A percentile compares a stretch with the other conserved stretches of the same genome.
phyloP scores from a whole-genome alignment of 2,329 filamentous ascomycete genomes.

The Phaeophleospora eucalypticola region DNA sequence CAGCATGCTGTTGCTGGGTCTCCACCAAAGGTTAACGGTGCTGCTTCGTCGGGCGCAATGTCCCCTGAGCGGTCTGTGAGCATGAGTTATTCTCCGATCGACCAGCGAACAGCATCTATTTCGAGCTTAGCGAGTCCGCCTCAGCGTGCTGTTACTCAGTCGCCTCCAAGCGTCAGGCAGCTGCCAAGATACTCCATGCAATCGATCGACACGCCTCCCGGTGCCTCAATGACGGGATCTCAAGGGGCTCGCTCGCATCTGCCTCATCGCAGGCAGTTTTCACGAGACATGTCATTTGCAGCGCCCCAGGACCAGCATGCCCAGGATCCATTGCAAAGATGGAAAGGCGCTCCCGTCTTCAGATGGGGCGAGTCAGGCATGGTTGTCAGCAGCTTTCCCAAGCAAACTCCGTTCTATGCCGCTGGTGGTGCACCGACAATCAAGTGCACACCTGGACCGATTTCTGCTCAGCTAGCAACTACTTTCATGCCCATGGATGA shows the following conservation, averaged over 20 bases:
- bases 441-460: conserved; percentile 74
- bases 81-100: conserved; percentile 18
- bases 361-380: conserved; percentile 83
- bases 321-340: conserved; percentile 76
- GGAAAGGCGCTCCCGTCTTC: conserved; percentile 85
- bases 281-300: conserved; percentile 53
- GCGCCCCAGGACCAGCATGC: conserved; percentile 53
- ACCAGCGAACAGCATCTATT: conserved; percentile 38
- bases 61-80: conserved; percentile 21
- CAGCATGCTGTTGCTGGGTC: conserved; percentile 33
- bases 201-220: conserved; percentile 5
- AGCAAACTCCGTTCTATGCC: conserved; percentile 79
- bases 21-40: conserved; percentile 34
- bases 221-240: background rate
- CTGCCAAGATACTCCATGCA: conserved; percentile 40
- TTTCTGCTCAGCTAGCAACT: conserved; percentile 72
- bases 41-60: conserved; percentile 14
- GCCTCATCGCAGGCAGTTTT: conserved; percentile 40
- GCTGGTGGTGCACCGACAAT: conserved; percentile 71
- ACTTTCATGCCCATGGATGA: conserved; percentile 69
- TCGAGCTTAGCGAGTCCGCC: conserved; percentile 34
- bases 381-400: conserved; percentile 80
- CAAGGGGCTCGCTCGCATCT: conserved; percentile 12
- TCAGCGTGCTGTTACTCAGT: conserved; percentile 49
- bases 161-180: conserved; percentile 53